phyloP scores from a whole-genome alignment of 2,329 filamentous ascomycete genomes.

The Immersiporthe knoxdaviesiana region DNA sequence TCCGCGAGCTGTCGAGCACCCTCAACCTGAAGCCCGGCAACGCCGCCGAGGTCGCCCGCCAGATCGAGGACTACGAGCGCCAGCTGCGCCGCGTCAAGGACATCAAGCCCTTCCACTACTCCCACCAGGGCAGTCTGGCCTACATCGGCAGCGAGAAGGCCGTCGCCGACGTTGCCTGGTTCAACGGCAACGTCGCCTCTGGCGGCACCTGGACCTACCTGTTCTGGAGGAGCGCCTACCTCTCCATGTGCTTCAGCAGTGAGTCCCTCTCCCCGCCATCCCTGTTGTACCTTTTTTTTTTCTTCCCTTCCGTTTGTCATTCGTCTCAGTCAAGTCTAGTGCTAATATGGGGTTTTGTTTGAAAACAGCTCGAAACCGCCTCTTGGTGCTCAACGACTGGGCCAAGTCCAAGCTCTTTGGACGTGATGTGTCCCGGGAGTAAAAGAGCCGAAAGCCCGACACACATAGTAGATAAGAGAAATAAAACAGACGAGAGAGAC shows the following conservation, averaged over 20 bases:
- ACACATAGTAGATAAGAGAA: background rate
- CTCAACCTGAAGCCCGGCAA: slow-evolving; percentile 66
- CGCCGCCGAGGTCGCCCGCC: slow-evolving; percentile 66
- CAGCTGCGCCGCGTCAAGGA: slow-evolving; percentile 88
- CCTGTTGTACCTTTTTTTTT: background rate
- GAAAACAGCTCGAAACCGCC: slow-evolving; percentile 85
- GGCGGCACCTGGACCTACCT: slow-evolving; percentile 94
- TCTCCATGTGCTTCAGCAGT: slow-evolving; percentile 99
- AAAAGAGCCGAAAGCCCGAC: slow-evolving; percentile 37
- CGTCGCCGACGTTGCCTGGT: slow-evolving; percentile 95
- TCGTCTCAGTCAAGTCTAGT: slow-evolving; percentile 26
- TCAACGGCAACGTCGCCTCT: slow-evolving; percentile 93
- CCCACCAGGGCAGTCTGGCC: slow-evolving; percentile 92
- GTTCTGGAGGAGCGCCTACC: slow-evolving; percentile 97
- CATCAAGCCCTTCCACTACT: slow-evolving; percentile 97
- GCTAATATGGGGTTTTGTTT: slow-evolving; percentile 31
- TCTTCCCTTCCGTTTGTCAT: slow-evolving; percentile 14
- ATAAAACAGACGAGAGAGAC: background rate
- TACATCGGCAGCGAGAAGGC: slow-evolving; percentile 98
- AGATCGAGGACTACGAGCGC: slow-evolving; percentile 87
- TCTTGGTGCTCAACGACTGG: slow-evolving; percentile 94
- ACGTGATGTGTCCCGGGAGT: slow-evolving; percentile 88
- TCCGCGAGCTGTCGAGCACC: slow-evolving; percentile 68
- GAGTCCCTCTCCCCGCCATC: slow-evolving; percentile 50
- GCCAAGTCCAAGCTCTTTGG: slow-evolving; percentile 96